Conservation (phyloP, 805 yeast species). For the Kuraishia piskuri region DNA sequence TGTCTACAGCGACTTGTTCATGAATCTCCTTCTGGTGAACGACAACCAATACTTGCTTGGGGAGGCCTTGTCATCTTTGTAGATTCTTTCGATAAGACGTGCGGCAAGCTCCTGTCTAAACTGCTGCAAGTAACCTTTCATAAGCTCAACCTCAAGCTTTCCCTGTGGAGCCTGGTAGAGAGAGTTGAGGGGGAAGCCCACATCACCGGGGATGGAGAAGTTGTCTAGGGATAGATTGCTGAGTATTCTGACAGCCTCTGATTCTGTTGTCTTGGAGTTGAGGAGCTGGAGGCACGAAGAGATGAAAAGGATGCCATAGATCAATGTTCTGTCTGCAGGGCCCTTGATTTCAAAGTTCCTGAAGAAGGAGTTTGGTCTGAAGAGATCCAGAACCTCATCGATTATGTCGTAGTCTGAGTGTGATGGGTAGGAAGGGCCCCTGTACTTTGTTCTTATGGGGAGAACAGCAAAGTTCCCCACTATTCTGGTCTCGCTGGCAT, state of each 20-base stretch:
- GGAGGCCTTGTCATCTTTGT: conserved; percentile 41
- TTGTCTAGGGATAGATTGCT: conserved; percentile 82
- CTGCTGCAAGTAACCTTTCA: conserved; percentile 78
- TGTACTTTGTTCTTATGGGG: conserved; percentile 73
- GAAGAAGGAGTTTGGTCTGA: conserved; percentile 94
- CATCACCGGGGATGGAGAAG: conserved; percentile 90
- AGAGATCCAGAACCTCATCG: conserved; percentile 86
- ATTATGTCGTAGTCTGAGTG: conserved; percentile 77
- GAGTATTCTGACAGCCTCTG: conserved; percentile 59
- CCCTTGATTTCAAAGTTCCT: conserved; percentile 96
- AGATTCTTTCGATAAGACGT: conserved; percentile 69
- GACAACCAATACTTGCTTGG: conserved; percentile 97
- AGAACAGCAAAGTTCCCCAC: conserved; percentile 78
- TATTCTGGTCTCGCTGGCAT: conserved; percentile 44
- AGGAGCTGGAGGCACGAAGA: conserved; percentile 76
- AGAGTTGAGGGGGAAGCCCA: conserved; percentile 87
- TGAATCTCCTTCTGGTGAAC: conserved; percentile 87
- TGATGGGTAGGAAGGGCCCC: conserved; percentile 88
- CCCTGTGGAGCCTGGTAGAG: conserved; percentile 66
- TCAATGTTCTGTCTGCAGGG: conserved; percentile 84
- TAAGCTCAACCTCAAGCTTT: conserved; percentile 67
- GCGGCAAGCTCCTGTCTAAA: conserved; percentile 90
- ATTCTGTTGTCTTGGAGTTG: conserved; percentile 34
- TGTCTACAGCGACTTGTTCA: conserved; percentile 73
- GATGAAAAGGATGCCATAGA: conserved; percentile 86